Conservation (phyloP, 192 early-diverging fungal genomes). For the Coemansia reversa region DNA sequence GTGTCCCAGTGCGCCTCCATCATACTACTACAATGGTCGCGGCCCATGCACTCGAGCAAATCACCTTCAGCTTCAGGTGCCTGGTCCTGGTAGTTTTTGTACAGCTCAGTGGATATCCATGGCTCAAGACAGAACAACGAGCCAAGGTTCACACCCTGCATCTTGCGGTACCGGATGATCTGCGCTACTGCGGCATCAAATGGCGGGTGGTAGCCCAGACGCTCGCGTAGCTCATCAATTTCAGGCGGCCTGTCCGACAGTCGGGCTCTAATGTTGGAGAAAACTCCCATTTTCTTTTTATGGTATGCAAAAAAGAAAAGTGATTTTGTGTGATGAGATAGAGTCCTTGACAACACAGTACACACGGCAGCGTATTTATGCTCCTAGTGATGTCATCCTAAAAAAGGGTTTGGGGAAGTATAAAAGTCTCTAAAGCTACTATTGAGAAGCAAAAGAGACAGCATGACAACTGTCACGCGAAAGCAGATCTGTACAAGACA, state of each 20-base stretch:
- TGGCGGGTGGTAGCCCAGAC: constrained; percentile 4
- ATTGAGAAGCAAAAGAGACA: too few species aligned
- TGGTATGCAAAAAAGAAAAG: too few species aligned
- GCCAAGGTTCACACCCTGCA: constrained; percentile 14
- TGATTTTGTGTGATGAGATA: too few species aligned
- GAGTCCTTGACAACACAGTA: too few species aligned
- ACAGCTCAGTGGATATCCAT: constrained; percentile 11
- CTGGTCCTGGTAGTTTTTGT: constrained; percentile 8
- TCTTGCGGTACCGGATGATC: constrained; percentile 16
- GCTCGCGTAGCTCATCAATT: neutral
- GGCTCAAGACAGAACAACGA: constrained; percentile 22
- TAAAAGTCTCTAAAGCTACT: too few species aligned
- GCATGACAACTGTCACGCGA: too few species aligned
- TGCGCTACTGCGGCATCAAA: constrained; percentile 8
- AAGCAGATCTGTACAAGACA: neutral
- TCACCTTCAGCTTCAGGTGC: constrained; percentile 14
- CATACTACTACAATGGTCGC: neutral
- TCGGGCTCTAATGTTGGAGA: neutral
- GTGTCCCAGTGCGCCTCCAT: constrained; percentile 18
- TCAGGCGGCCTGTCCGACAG: neutral
- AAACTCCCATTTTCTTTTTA: neutral
- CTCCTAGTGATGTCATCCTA: too few species aligned
- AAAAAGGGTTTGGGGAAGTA: too few species aligned
- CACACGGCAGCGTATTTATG: too few species aligned
- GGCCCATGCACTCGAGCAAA: constrained; percentile 17